phyloP scores from a whole-genome alignment of 129 eudicot species.

The Flaveria linearis region DNA sequence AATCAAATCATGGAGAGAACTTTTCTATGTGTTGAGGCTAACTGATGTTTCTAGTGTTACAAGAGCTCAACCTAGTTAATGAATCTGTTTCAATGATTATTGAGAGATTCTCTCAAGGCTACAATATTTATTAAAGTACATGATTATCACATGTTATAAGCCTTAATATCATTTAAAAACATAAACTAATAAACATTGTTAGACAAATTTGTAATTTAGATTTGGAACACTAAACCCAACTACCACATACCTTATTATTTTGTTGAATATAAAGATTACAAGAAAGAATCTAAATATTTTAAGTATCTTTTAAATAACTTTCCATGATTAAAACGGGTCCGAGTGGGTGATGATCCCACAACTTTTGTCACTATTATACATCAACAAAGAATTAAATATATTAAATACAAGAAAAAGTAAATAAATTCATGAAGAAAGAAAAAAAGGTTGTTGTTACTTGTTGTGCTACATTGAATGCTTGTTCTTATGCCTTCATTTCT shows the following conservation, averaged over 20 bases:
- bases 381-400: slow-evolving; percentile 20
- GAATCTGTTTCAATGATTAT: too few relatives aligned
- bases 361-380: slow-evolving; percentile 29
- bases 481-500: slow-evolving; percentile 35
- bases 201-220: neutral
- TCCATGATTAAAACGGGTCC: slow-evolving; percentile 31
- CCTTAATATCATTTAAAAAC: too few relatives aligned
- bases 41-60: too few relatives aligned
- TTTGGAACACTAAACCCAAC: neutral
- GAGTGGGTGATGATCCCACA: slow-evolving; percentile 20
- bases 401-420: slow-evolving; percentile 19
- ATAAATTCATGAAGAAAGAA: slow-evolving; percentile 11
- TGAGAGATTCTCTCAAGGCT: too few relatives aligned
- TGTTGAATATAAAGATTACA: neutral
- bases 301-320: slow-evolving; percentile 18
- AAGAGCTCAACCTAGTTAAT: too few relatives aligned
- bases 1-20: too few relatives aligned
- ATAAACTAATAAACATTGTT: too few relatives aligned
- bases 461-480: slow-evolving; percentile 45
- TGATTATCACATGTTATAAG: too few relatives aligned
- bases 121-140: too few relatives aligned
- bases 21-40: too few relatives aligned
- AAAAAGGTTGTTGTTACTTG: slow-evolving; percentile 24
- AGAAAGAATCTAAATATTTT: neutral
- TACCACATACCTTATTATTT: neutral